Base-by-base conservation (phyloP, 1,284 basidiomycete genomes). In the Trichosporon ovoides region DNA sequence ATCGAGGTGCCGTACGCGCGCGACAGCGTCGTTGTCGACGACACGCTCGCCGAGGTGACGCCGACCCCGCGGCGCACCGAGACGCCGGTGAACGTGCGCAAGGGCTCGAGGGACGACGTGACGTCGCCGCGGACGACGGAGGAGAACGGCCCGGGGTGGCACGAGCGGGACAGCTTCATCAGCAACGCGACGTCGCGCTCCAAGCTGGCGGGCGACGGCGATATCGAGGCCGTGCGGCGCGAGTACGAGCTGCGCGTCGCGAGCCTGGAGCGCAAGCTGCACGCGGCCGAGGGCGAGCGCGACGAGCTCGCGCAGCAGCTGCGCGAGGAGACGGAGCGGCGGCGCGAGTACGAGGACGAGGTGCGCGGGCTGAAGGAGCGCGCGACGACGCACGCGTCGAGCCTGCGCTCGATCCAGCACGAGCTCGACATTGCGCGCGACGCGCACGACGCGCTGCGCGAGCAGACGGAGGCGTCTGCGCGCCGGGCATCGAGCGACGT, bases 221-320 rank as follows among this genome's bases (percentile, higher is more conserved):
- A 43, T n/a, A 62, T 53, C 1, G 88, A 92, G 69, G 85, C 86
- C 28, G 78, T 95, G 66, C 80, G 85, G 62, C 80, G 85, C 53
- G 93, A 96, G 43, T 97, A 97, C 77, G 95, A 98, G 76, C 88
- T 84, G 77, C 89, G 87, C 78, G 87, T 98, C 59, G 89, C 91
- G 1, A 89, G 88, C 2, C 63, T 78, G 56, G 76, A 77, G 60
- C 62, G 74, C 34, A 68, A 68, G 24, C 37, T 70, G 19, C 60
- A 60, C 16, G 55, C 54, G 10, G 61, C 68, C 22, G 76, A 77
- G 62, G 63, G 55, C 24, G 73, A 77, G 54, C 63, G 71, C 43
- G 71, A 73, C 19, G 74, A 77, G n/a, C 62, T 71, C 28, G 60
- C 57, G 49, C 65, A 74, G 20, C 63, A 62, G 24, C 64, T 70